Evolutionary conservation across 768 basidiomycete genomes (phyloP).

Genomic region (Leccinum pellstonianum): DNA sequence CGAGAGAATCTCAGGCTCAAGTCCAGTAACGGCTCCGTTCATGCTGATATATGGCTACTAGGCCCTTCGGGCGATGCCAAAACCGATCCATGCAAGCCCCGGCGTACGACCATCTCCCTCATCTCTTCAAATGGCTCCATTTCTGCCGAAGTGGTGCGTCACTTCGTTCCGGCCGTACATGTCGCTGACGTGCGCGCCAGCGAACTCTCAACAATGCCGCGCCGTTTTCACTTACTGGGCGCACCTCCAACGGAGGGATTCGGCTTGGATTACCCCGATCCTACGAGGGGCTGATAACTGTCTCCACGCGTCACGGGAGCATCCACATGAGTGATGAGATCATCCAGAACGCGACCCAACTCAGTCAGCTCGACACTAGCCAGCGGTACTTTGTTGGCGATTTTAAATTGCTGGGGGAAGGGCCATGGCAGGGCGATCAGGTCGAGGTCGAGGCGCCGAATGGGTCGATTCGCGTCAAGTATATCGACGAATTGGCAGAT

Average conservation of each 20-base stretch:
- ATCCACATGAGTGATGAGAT: constrained; percentile 16
- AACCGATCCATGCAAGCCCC: constrained; percentile 7
- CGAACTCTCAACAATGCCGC: constrained; percentile 9
- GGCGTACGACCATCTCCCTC: constrained; percentile 25
- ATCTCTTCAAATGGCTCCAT: constrained; percentile 18
- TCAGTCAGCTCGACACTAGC: constrained; percentile 20
- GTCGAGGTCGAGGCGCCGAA: constrained; percentile 16
- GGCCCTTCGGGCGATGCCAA: background rate
- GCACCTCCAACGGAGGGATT: constrained; percentile 15
- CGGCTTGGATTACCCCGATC: constrained; percentile 18
- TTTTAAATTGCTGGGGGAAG: constrained; percentile 15
- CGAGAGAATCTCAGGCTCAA: constrained; percentile 40
- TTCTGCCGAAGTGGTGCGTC: constrained; percentile 20
- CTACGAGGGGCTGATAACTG: constrained; percentile 21
- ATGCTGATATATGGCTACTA: constrained; percentile 41
- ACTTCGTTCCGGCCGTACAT: background rate
- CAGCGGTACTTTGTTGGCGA: constrained; percentile 29
- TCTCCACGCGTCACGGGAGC: constrained; percentile 21
- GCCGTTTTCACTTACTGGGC: constrained; percentile 19
- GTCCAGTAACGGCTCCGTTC: constrained; percentile 35
- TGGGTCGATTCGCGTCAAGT: constrained; percentile 22
- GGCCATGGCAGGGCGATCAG: constrained; percentile 23
- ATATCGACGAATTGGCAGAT: constrained; percentile 15
- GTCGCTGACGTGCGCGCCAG: constrained; percentile 7
- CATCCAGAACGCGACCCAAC: constrained; percentile 15